Evolutionary conservation across 2,329 filamentous ascomycete species (phyloP), one percentile per base, ranked within the genome.

Genomic region (Xylaria sp.): DNA sequence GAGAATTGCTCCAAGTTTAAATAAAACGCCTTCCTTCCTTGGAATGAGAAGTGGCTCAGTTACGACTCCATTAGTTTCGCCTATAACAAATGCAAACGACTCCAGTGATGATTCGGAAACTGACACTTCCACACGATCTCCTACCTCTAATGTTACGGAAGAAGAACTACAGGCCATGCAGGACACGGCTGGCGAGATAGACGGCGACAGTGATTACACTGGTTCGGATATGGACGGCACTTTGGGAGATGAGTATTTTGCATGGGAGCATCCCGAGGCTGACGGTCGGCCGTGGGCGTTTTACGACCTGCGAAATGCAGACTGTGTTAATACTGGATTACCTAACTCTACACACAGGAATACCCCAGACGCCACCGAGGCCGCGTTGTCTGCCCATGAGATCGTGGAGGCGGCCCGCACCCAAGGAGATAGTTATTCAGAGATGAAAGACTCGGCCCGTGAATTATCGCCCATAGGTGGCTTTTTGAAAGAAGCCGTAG

Each of bases 191-290:
- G 75, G 73, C 5, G 75, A 77, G 29, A 74, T 72, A 23, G n/a
- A 70, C 5, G 74, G 69, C 8, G 76, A 78, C 64, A 72, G 74
- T 4, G 76, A 78, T 60, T 78, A 77, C 58, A 16, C 21, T 8
- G 57, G 18, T 5, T 73, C 72, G 1, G 72, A 72, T 5, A n/a
- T 53, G 10, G 72, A 72, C 6, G 71, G 64, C 21, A 68, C 59
- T 18, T 27, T 64, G 9, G 71, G 69, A 8, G 66, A 59, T n/a
- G 72, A 69, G 53, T 44, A 57, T 12, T 69, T 70, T 9, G 65
- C 61, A 42, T 74, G 71, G 72, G 60, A 63, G 16, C 47, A 59
- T 10, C 21, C 35, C 2, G 58, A 54, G 9, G 23, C 63, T n/a
- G 53, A 48, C 12, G 53, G 27, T 13, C 47, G 72, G 21, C 73